phyloP scores from a whole-genome alignment of 148 eudicot genomes.

The Rhododendron ferrugineum region DNA sequence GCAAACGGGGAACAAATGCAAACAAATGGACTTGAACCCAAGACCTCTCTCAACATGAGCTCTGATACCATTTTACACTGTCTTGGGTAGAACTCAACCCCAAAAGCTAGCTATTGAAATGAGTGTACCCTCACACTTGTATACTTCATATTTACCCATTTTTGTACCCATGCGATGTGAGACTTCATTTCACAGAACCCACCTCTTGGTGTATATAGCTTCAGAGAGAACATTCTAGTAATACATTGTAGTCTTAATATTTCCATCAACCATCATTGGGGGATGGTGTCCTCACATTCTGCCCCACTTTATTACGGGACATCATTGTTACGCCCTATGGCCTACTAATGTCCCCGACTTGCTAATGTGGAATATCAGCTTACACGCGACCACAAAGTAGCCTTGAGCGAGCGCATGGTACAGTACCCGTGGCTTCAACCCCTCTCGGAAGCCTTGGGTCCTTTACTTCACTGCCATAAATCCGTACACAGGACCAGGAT shows the following conservation, averaged over 20 bases:
- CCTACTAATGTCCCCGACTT: neutral
- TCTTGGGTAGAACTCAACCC: no score
- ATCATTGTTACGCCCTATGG: neutral
- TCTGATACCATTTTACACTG: no score
- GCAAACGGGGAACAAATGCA: no score
- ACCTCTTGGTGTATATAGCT: neutral
- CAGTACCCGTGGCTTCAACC: neutral
- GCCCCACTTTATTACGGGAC: neutral
- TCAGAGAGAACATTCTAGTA: neutral
- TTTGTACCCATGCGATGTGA: no score
- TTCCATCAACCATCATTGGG: neutral
- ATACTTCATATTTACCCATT: no score
- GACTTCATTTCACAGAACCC: no score
- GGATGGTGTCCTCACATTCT: neutral
- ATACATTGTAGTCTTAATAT: neutral
- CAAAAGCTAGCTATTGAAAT: no score
- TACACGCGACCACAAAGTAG: neutral
- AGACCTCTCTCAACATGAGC: no score
- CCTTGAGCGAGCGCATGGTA: neutral
- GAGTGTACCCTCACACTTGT: no score
- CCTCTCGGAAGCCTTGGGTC: neutral
- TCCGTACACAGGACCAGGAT: neutral
- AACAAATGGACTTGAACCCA: no score
- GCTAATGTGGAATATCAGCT: neutral
- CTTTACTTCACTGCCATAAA: neutral